A percentile compares a stretch with the other conserved stretches of the same genome.
Evolutionary conservation across 2,329 filamentous ascomycete genomes (phyloP).

Genomic region (Amauroascus niger): DNA sequence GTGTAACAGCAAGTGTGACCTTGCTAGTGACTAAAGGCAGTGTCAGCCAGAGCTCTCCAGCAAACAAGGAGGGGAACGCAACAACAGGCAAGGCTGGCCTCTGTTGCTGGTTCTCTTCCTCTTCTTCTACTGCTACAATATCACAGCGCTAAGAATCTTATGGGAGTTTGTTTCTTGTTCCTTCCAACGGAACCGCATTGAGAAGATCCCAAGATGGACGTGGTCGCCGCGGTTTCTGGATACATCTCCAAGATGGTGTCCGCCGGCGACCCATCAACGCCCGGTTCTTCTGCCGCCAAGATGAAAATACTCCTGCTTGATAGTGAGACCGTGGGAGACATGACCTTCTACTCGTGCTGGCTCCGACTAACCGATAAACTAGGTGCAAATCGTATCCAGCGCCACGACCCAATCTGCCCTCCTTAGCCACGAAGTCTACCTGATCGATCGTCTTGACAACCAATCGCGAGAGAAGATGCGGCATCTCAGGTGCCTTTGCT

Average conservation of each 20-base stretch:
- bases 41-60: too few species aligned
- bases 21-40: too few species aligned
- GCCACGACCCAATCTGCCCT: slow-evolving; percentile 92
- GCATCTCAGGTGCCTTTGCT: slow-evolving; percentile 85
- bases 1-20: too few species aligned
- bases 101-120: background rate
- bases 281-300: slow-evolving; percentile 63
- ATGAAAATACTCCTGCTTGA: slow-evolving; percentile 98
- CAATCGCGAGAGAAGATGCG: slow-evolving; percentile 90
- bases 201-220: slow-evolving; percentile 58
- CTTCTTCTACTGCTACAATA: background rate
- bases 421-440: slow-evolving; percentile 92
- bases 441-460: slow-evolving; percentile 93
- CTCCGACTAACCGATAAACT: slow-evolving; percentile 22
- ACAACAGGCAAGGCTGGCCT: background rate
- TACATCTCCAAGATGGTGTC: slow-evolving; percentile 97
- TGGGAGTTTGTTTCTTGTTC: background rate
- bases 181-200: background rate
- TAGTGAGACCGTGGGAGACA: slow-evolving; percentile 66
- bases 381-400: slow-evolving; percentile 84
- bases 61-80: too few species aligned
- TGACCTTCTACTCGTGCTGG: slow-evolving; percentile 19
- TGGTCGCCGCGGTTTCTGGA: slow-evolving; percentile 82
- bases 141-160: background rate
- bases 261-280: slow-evolving; percentile 58